Conservation (phyloP, 1,284 basidiomycete species). For the Trichosporon inkin region DNA sequence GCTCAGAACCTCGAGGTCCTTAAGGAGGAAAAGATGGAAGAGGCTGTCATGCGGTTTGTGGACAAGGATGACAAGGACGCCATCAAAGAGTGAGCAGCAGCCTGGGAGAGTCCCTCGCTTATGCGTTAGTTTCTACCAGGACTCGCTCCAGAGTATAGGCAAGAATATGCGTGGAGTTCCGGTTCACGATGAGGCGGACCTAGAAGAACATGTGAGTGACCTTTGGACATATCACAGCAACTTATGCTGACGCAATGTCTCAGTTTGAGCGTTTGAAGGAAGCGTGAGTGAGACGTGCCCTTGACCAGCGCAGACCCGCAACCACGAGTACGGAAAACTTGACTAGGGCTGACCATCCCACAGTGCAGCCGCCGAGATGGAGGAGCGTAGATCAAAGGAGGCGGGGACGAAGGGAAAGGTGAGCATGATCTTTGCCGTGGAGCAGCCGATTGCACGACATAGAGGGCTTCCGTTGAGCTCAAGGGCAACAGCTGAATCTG, state of each 20-base stretch:
- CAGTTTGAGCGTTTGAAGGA: slow-evolving; percentile 14
- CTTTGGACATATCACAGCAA: neutral
- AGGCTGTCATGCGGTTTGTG: slow-evolving; percentile 87
- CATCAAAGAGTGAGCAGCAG: slow-evolving; percentile 63
- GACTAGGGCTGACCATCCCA: neutral
- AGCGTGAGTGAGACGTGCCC: slow-evolving; percentile 10
- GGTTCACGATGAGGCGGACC: slow-evolving; percentile 12
- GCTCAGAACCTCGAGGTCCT: slow-evolving; percentile 85
- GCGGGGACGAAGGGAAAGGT: slow-evolving; percentile 3
- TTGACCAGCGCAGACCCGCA: neutral
- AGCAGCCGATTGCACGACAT: neutral
- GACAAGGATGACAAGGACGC: slow-evolving; percentile 93
- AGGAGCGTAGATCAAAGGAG: neutral
- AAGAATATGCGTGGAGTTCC: slow-evolving; percentile 28
- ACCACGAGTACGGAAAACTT: neutral
- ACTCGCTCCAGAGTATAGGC: slow-evolving; percentile 60
- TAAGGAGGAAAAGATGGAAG: slow-evolving; percentile 78
- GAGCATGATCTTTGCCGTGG: neutral
- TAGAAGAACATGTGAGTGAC: slow-evolving; percentile 17
- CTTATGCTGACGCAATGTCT: neutral
- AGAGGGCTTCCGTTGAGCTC: neutral
- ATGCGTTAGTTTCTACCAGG: slow-evolving; percentile 61
- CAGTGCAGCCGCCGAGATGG: slow-evolving; percentile 11
- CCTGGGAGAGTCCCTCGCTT: neutral
- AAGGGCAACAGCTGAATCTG: neutral